Evolutionary conservation across 345 rosid species (phyloP).

Genomic region (Aethionema arabicum): DNA sequence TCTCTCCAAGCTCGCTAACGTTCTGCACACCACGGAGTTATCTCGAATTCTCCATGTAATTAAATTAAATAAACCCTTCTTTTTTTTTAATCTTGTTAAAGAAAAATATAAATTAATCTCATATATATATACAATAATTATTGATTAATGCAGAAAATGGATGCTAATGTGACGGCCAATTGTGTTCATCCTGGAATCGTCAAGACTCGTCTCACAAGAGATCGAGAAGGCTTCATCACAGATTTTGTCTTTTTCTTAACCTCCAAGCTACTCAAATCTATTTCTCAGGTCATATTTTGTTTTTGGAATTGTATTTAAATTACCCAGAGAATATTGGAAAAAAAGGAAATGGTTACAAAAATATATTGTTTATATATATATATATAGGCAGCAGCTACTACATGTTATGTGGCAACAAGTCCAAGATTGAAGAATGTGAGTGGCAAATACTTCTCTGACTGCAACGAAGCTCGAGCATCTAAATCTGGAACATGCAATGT

Average conservation of each 20-base stretch:
- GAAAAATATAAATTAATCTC: background rate
- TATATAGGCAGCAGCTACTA: constrained; percentile 83
- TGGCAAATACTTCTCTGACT: constrained; percentile 83
- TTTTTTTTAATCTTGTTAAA: background rate
- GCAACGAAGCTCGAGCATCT: constrained; percentile 74
- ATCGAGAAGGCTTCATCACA: constrained; percentile 78
- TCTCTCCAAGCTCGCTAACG: constrained; percentile 92
- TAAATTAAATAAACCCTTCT: background rate
- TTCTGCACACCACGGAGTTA: constrained; percentile 80
- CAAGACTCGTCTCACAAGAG: constrained; percentile 84
- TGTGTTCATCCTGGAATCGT: constrained; percentile 96
- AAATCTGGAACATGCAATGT: constrained; percentile 55
- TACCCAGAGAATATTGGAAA: background rate
- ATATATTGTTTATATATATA: background rate
- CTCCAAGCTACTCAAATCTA: constrained; percentile 79
- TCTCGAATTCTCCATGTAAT: constrained; percentile 52
- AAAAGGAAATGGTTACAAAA: background rate
- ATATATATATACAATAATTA: background rate
- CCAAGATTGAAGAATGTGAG: constrained; percentile 50
- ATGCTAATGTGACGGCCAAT: constrained; percentile 78
- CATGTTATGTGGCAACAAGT: constrained; percentile 79
- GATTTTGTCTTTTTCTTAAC: constrained; percentile 78
- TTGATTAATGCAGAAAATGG: constrained; percentile 56
- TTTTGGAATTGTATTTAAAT: background rate
- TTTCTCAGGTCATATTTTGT: constrained; percentile 62